These are phyloP conservation scores for Aspergillus oerlinghausenensis DNA, from an alignment of 2,329 filamentous ascomycete species.

Conservation along the genomic window DNA sequence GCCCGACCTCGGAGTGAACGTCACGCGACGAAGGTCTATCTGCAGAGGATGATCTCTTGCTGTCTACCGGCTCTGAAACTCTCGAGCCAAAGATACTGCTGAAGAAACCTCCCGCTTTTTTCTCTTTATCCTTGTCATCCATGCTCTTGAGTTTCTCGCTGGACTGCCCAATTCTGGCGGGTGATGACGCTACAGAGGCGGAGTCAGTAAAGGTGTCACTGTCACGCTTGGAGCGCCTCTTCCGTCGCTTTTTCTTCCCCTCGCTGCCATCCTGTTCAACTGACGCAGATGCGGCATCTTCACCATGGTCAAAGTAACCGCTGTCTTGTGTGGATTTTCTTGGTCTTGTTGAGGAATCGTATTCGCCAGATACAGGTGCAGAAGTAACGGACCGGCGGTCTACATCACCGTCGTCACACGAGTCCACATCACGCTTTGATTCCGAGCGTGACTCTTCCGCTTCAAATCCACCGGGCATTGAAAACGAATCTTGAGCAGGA, in stretches of 20 bases:
- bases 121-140: constrained; percentile 31
- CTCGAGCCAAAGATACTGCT: constrained; percentile 36
- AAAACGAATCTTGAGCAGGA: background rate
- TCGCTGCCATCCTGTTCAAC: constrained; percentile 12
- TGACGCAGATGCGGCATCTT: constrained; percentile 7
- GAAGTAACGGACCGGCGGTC: constrained; percentile 19
- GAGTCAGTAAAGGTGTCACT: constrained; percentile 34
- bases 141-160: constrained; percentile 28
- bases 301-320: constrained; percentile 18
- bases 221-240: constrained; percentile 24
- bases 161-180: constrained; percentile 27
- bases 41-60: constrained; percentile 21
- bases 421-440: background rate
- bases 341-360: constrained; percentile 9
- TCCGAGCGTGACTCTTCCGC: background rate
- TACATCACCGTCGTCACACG: background rate
- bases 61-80: constrained; percentile 27
- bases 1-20: constrained; percentile 32
- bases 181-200: constrained; percentile 31
- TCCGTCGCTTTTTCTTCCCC: constrained; percentile 23
- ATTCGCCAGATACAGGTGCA: constrained; percentile 9
- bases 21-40: constrained; percentile 28
- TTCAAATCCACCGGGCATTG: background rate
- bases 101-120: constrained; percentile 30
- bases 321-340: constrained; percentile 18